phyloP scores from a whole-genome alignment of 2,329 filamentous ascomycete genomes.

The Westerdykella sp. region DNA sequence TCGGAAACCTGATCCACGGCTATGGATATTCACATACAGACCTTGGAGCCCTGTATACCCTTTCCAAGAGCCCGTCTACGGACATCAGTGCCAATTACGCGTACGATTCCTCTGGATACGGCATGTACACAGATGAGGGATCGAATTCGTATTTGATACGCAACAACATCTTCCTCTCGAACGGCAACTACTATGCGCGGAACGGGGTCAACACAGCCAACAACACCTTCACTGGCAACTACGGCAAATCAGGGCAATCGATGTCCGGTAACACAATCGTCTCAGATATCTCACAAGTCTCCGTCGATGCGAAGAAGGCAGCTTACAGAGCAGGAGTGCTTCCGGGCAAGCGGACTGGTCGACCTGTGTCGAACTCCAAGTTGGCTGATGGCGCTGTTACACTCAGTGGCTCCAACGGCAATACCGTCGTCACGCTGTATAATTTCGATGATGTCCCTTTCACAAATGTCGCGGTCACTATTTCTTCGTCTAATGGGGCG shows the following conservation, averaged over 20 bases:
- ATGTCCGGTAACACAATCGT: constrained; percentile 8
- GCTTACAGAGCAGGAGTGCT: constrained; percentile 8
- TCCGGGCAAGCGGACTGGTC: constrained; percentile 5
- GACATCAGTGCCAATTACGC: constrained; percentile 10
- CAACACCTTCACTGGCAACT: constrained; percentile 9
- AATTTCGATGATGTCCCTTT: too few species aligned
- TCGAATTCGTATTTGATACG: constrained; percentile 9
- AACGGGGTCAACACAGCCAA: constrained; percentile 12
- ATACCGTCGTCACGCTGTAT: too few species aligned
- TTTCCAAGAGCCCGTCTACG: constrained; percentile 9
- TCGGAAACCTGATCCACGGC: constrained; percentile 9
- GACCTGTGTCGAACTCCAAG: constrained; percentile 6
- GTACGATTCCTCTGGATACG: constrained; percentile 9
- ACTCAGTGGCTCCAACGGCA: too few species aligned
- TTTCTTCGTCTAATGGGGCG: too few species aligned
- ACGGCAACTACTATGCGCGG: constrained; percentile 8
- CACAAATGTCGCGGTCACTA: too few species aligned
- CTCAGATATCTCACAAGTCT: constrained; percentile 2
- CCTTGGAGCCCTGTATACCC: constrained; percentile 10
- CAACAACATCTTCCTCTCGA: constrained; percentile 9
- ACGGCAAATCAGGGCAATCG: constrained; percentile 5
- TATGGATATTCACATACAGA: constrained; percentile 12
- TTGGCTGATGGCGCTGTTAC: too few species aligned
- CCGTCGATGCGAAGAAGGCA: constrained; percentile 3
- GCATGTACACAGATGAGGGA: constrained; percentile 11